Base-by-base conservation (phyloP, 257 asterid genomes). In the Solanum bukasovii region DNA sequence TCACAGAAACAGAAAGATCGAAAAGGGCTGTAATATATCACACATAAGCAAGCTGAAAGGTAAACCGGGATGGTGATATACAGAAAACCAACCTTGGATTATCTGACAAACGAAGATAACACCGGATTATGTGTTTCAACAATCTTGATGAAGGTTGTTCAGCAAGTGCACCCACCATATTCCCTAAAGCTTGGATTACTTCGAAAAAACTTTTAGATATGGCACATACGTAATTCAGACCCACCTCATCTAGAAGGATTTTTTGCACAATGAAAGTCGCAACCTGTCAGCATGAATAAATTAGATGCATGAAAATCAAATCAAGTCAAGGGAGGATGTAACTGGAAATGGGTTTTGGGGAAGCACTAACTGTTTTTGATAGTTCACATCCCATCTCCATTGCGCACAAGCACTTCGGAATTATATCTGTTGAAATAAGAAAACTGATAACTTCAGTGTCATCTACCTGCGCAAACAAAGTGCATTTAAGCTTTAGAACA, bases 221-320 rank as follows among this genome's bases (percentile, higher is more conserved):
- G 31, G 31, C 31, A 2, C 31, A 88, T 56, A 92, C 52, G 75
- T 90, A 90, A 18, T 86, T 85, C 68, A 92, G 82, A 40, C 91
- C 93, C 84, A 75, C 67, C 72, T 88, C 87, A 74, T 90, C 91
- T 63, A 83, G 88, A 87, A 92, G 82, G 77, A 91, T 78, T 49
- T 74, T 89, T 72, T 86, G 90, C 89, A 92, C 46, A 75, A 92
- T 86, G 81, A 87, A 87, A 83, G 91, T 89, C 31, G 92, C 90
- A 31, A 91, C 90, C 94, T 91, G 89, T 83, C 82, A 87, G 72
- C 75, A 88, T 14, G 25, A 33, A 5, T 5, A 29, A 37, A 21
- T 49, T 59, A 78, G 65, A 79, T 42, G 65, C 65, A 79, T 79
- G 61, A 40, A 79, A 79, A 79, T 16, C 65, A 8, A 31, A 25